Base-by-base conservation (phyloP, 306 rosid species). In the Cicer chorassanicum region DNA sequence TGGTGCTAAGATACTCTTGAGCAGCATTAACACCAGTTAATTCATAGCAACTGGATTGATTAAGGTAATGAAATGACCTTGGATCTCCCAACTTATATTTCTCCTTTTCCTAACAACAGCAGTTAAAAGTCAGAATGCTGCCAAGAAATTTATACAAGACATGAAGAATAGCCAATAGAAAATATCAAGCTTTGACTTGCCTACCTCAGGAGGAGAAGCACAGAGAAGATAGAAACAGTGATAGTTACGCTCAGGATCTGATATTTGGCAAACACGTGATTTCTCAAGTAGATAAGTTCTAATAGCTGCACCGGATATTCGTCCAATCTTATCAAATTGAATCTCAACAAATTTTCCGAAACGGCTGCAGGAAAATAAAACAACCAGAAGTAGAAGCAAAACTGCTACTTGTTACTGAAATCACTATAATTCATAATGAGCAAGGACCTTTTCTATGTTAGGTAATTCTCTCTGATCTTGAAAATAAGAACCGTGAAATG, bases 311-410 rank as follows among this genome's bases (percentile, higher is more conserved):
- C 98, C 98, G 5, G 97, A 93, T 85, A 93, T 93, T 84, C 89
- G 86, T 63, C 97, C 96, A 40, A 13, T 18, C 68, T 84, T 76
- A 65, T 93, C 87, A 83, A 91, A 93, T 60, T 93, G 97, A 70
- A 93, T 91, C 88, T 93, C 96, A 42, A 93, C 97, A 80, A 93
- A 93, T 82, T 93, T 93, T 74, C 98, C 98, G 34, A 93, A 93
- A 50, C 97, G 97, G 78, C 98, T 93, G 91, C 83, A 86, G 60
- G 74, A 84, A 76, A 67, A 68, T 48, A 81, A 82, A 16, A 72
- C 13, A 61, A 79, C 70, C 61, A 84, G 82, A 68, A 82, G 73
- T 79, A 51, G 61, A 44, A 65, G 79, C 42, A 7, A 61, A 80
- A 68, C 59, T 64, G 61, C 69, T 16, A 21, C 68, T 61, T 73